Evolutionary conservation across 1,284 basidiomycete species (phyloP), one percentile per base, ranked within the genome.

Genomic region (Pseudozyma flocculosa): DNA sequence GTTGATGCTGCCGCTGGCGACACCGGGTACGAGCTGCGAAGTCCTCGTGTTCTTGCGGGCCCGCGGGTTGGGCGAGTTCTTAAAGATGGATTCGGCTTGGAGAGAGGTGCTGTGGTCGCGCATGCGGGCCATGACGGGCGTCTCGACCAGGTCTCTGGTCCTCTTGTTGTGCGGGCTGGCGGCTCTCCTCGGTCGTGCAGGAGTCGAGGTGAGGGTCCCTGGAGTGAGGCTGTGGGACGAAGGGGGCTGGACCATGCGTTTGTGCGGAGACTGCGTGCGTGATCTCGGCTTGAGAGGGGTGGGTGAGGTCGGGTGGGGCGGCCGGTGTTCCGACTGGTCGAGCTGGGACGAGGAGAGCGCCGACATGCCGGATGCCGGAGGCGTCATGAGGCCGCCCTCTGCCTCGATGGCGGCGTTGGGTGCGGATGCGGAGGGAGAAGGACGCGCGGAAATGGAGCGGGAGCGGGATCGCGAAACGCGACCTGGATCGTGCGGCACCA

Each of bases 341-440:
- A 40, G 24, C 24, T 46, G 23, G 23, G 38, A n/a, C 37, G 45
- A 4, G 37, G 38, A 34, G 10, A 17, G 32, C 8, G 7, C n/a
- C n/a, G 45, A 19, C 30, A 22, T 40, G 4, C 38, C 38, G 38
- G 38, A 46, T 8, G 45, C 26, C 4, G 45, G 45, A 2, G 45
- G 45, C 5, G 45, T 46, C 38, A 46, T 40, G 36, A 46, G 18
- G 8, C 45, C 45, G 24, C 32, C 32, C 15, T 34, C 32, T 11
- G 32, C 32, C 15, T 34, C 32, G 32, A 34, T 11, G 32, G 32
- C 29, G 29, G 5, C 32, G 11, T 34, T 34, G 32, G 10, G 32
- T 17, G 32, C 15, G 3, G 4, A 40, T 24, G n/a, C n/a, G n/a
- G 19, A 32, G 21, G 18, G 21, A 4, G 9, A 15, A 15, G 38